Conservation (phyloP, 768 basidiomycete species). For the Sistotremastrum suecicum region DNA sequence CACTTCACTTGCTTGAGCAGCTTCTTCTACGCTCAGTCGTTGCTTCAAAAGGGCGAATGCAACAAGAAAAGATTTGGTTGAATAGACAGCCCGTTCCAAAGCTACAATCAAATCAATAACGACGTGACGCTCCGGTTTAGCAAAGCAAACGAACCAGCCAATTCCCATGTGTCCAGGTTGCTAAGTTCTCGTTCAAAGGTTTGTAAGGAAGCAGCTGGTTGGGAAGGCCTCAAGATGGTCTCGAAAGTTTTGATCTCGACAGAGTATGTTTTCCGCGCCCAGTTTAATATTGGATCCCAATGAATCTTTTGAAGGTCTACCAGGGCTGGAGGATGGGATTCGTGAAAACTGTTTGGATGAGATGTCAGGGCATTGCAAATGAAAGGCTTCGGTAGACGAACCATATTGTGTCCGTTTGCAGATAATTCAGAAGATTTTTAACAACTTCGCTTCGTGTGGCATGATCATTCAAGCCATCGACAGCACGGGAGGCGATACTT, state of each 20-base stretch:
- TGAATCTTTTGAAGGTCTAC: conserved; percentile 65
- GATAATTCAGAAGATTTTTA: conserved; percentile 59
- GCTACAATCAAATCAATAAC: conserved; percentile 29
- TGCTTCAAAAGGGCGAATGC: conserved; percentile 72
- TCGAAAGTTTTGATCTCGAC: conserved; percentile 56
- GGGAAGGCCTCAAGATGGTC: conserved; percentile 56
- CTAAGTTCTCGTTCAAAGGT: conserved; percentile 44
- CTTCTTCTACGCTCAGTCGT: conserved; percentile 66
- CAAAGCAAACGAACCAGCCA: conserved; percentile 53
- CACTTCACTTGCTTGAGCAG: conserved; percentile 72
- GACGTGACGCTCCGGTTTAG: neutral
- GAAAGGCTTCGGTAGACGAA: conserved; percentile 16
- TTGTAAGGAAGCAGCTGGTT: conserved; percentile 52
- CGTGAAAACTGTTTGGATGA: conserved; percentile 50
- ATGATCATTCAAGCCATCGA: conserved; percentile 59
- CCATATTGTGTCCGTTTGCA: conserved; percentile 95
- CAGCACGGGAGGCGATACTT: conserved; percentile 76
- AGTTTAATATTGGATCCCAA: conserved; percentile 81
- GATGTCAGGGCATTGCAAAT: neutral
- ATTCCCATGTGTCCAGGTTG: conserved; percentile 65
- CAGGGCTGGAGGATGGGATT: conserved; percentile 60
- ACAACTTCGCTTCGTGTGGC: conserved; percentile 46
- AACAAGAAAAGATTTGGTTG: conserved; percentile 84
- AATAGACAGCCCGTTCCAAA: conserved; percentile 81
- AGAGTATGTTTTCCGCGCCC: conserved; percentile 55